Evolutionary conservation across 2,329 filamentous ascomycete genomes (phyloP), one percentile per base, ranked within the genome.

Genomic region (Cyclaneusma minus): DNA sequence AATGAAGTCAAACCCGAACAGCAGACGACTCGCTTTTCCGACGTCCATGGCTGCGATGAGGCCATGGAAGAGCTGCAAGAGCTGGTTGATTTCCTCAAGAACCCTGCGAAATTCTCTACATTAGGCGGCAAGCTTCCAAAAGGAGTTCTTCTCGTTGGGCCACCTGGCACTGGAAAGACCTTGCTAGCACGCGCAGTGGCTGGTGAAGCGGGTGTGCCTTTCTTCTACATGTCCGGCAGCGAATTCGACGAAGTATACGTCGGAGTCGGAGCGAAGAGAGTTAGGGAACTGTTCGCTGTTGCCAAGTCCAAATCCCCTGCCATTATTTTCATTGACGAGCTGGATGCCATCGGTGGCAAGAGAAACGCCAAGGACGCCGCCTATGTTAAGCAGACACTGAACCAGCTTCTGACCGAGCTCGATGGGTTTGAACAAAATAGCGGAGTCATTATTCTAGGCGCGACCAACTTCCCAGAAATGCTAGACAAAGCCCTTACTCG

Each of bases 191-290:
- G 89, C 44, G 91, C 89, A 29, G 89, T 98, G 33, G 89, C 89
- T 24, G 89, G 89, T 27, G 89, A 98, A 58, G 85, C 89, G 28
- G 89, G 87, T 29, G 89, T 98, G 11, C 89, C 89, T 2, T 98
- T 98, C 64, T 98, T 95, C 64, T 98, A 94, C 65, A 95, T 98
- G 87, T 98, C 89, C 45, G 89, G 89, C 26, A 92, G 83, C 31
- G 89, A 98, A 51, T 98, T 98, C 47, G 89, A 98, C 45, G 89
- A 98, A 54, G 78, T 98, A 27, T 98, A 94, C 45, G 91, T 98
- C 18, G 89, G 89, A 47, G 89, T 98, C 28, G 84, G 85, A 47
- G 84, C 84, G 23, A 93, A 98, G 62, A 80, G 89, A 45, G 87
- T 98, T 25, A 82, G 89, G 32, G 89, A 94, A 35, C 67, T 93